A percentile compares a stretch with the other conserved stretches of the same genome.
These are phyloP conservation scores for Russula compacta DNA, from an alignment of 768 basidiomycete genomes.

Conservation along the genomic window DNA sequence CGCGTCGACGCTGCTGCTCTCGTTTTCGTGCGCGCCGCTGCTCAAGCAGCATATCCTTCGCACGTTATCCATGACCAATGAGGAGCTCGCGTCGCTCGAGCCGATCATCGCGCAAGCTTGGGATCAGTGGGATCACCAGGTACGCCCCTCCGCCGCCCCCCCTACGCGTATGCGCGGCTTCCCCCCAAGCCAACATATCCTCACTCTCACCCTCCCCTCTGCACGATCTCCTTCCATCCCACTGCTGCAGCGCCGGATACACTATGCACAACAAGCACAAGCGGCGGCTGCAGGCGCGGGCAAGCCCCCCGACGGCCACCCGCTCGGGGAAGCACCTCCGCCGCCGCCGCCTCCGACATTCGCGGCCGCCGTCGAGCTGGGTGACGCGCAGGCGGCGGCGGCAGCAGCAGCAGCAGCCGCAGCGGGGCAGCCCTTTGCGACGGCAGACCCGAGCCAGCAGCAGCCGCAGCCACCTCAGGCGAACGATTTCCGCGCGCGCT, in stretches of 20 bases:
- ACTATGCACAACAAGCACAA: constrained; percentile 33
- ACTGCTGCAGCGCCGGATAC: constrained; percentile 35
- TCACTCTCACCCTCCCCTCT: neutral
- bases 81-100: constrained; percentile 70
- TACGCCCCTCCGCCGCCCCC: constrained; percentile 28
- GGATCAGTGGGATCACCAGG: constrained; percentile 81
- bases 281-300: constrained; percentile 18
- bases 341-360: constrained; percentile 18
- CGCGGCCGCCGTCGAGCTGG: constrained; percentile 12
- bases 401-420: constrained; percentile 13
- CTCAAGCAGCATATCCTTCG: constrained; percentile 70
- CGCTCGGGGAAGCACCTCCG: constrained; percentile 20
- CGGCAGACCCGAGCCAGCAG: constrained; percentile 18
- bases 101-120: constrained; percentile 77
- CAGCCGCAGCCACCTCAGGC: constrained; percentile 18
- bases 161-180: neutral
- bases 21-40: constrained; percentile 64
- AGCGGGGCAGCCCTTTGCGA: constrained; percentile 15
- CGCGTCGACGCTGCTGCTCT: constrained; percentile 66
- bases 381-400: constrained; percentile 20
- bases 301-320: constrained; percentile 26
- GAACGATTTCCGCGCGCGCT: constrained; percentile 58
- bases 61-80: constrained; percentile 64
- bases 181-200: neutral
- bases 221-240: too few species aligned